Evolutionary conservation across 2,329 filamentous ascomycete species (phyloP), one percentile per base, ranked within the genome.

Genomic region (Neopestalotiopsis sp.): DNA sequence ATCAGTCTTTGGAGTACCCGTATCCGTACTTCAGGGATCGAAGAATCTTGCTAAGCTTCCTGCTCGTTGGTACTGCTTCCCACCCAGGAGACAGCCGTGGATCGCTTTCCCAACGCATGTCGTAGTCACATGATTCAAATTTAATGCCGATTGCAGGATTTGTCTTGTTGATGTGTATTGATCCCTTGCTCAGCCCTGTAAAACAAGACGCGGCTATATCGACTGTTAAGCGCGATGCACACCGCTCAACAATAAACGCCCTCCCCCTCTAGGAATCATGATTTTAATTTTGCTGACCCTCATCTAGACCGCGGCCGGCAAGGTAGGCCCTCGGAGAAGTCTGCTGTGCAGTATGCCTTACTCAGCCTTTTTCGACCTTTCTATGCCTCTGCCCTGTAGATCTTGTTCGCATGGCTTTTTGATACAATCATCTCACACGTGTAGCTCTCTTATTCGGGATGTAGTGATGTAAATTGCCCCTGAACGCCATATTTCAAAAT

Each of bases 401-500:
- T 17, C 24, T 59, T 30, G 17, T 24, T 34, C 20, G 57, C 13
- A 34, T 24, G 57, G 57, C 30, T 24, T n/a, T 17, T 9, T 17
- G 45, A 52, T 52, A 20, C 45, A 52, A 20, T 34, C 57, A 9
- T 24, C 40, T 38, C 60, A 20, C 42, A 30, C 38, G 38, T 65
- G 40, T 40, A 20, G 30, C 40, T 65, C 30, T 59, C 12, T 34
- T 59, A 30, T 59, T 34, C 57, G 30, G 30, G 59, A 62, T n/a
- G 20, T 28, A 20, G 28, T 49, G 20, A 24, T 66, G 42, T 17
- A 28, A 38, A 30, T 32, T 38, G 24, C 40, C 40, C 57, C 45
- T 20, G 34, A 66, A 57, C 28, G 32, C 45, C 65, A 60, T 59
- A 67, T 67, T 38, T 38, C 17, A 70, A 74, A 74, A 69, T 71